Base-by-base conservation (phyloP, 768 basidiomycete genomes). In the Russula abietina region DNA sequence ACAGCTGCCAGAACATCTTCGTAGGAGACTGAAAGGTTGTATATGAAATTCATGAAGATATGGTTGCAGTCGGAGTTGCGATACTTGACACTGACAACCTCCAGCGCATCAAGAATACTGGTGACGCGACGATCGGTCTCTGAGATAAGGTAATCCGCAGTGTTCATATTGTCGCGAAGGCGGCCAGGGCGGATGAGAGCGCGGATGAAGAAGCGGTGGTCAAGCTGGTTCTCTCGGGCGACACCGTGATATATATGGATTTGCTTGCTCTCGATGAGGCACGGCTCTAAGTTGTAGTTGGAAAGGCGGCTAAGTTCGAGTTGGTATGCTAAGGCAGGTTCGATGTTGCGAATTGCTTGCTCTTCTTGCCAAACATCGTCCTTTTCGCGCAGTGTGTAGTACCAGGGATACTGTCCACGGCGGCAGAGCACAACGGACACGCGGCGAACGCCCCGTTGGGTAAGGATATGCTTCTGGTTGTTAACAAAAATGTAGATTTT, bases 41-140 rank as follows among this genome's bases (percentile, higher is more conserved):
- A 98, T 70, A 98, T 87, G 74, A 98, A 99, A 79, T 98, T 98
- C 86, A 98, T 87, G 79, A 93, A 95, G 73, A 98, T 97, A 73
- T 98, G 95, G 75, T 98, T 98, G 78, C 93, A 94, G 72, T 98
- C 96, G 4, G 96, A 91, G 68, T 89, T 92, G 64, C 95, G 86
- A 70, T 95, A 81, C 70, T 93, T 83, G 9, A 91, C 91, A 68
- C 84, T 87, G 71, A 96, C 93, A 59, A 98, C 89, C 73, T 98
- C 96, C 33, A 98, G 82, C 2, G 95, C 90, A 74, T 99, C 97
- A 65, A 99, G 80, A 68, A 98, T 86, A 70, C 84, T 89, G 46
- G 92, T 96, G 65, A 98, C 91, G 14, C 98, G 85, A 51, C 97
- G 90, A 71, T 99, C 97, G 14, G 95, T 95, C 78, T 99, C 97